Evolutionary conservation across 1,284 basidiomycete species (phyloP).

Genomic region (Vanrija pseudolonga): DNA sequence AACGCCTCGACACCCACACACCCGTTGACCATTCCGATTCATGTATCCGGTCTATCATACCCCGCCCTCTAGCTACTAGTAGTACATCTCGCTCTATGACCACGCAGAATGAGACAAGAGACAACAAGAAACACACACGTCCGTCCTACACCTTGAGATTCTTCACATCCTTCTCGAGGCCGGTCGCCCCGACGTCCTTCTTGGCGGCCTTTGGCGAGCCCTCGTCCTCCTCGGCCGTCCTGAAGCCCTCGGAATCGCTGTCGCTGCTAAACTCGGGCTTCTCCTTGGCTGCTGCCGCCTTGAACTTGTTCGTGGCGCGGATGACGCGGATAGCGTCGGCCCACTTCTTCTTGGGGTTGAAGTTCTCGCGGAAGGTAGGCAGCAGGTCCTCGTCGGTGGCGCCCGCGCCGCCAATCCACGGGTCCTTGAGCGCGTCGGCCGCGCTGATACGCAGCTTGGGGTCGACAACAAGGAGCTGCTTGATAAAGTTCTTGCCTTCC

Average conservation of each 20-base stretch:
- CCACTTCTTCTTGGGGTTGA: slow-evolving; percentile 39
- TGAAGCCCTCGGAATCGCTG: slow-evolving; percentile 6
- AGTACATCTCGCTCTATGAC: no score
- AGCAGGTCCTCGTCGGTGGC: slow-evolving; percentile 66
- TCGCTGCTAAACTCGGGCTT: slow-evolving; percentile 2
- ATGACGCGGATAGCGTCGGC: slow-evolving; percentile 28
- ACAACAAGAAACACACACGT: no score
- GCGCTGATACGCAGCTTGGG: slow-evolving; percentile 71
- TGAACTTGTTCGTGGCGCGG: slow-evolving; percentile 6
- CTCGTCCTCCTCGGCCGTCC: neutral
- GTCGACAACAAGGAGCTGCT: slow-evolving; percentile 66
- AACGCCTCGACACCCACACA: no score
- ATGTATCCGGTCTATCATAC: no score
- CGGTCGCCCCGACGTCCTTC: no score
- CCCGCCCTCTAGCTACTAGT: no score
- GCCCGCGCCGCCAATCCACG: slow-evolving; percentile 37
- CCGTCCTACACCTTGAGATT: no score
- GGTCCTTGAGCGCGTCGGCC: slow-evolving; percentile 64
- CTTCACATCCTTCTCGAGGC: no score
- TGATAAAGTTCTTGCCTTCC: slow-evolving; percentile 62
- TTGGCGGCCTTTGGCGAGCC: no score
- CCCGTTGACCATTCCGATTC: no score
- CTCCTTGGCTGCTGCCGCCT: neutral
- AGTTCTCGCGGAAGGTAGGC: slow-evolving; percentile 66
- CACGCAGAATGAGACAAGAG: no score